Evolutionary conservation across 768 basidiomycete species (phyloP).

Genomic region (Suillus subalutaceus): DNA sequence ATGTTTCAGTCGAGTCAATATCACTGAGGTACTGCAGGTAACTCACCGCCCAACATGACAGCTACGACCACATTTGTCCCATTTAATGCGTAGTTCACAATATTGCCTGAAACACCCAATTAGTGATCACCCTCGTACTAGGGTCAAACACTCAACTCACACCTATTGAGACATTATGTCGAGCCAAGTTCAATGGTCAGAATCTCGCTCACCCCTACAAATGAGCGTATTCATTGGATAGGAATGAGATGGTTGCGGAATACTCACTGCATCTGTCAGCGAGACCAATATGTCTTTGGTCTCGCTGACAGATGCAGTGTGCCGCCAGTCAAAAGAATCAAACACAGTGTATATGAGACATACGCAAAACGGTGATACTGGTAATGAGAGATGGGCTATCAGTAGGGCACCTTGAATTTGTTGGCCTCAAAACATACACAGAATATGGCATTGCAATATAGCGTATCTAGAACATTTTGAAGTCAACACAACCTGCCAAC

Average conservation of each 20-base stretch:
- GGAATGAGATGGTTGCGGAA: neutral
- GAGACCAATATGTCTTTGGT: neutral
- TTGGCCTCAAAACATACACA: too few relatives aligned
- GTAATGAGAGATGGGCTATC: too few relatives aligned
- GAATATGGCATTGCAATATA: too few relatives aligned
- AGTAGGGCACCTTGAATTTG: too few relatives aligned
- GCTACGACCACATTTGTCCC: neutral
- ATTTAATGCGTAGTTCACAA: fast-evolving
- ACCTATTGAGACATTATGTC: neutral
- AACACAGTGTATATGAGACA: too few relatives aligned
- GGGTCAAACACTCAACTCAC: neutral
- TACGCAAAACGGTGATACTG: too few relatives aligned
- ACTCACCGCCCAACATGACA: neutral
- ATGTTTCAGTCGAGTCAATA: neutral
- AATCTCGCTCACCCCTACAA: neutral
- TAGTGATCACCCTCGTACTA: neutral
- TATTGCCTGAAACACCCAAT: neutral
- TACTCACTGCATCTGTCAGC: neutral
- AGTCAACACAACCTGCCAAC: too few relatives aligned
- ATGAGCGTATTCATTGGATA: neutral
- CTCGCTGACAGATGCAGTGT: too few relatives aligned
- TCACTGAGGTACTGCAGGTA: neutral
- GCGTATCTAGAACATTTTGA: too few relatives aligned
- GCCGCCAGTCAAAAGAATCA: too few relatives aligned
- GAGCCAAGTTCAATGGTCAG: neutral